phyloP scores from a whole-genome alignment of 495 filamentous ascomycete genomes.

The Trichoderma erinaceum region DNA sequence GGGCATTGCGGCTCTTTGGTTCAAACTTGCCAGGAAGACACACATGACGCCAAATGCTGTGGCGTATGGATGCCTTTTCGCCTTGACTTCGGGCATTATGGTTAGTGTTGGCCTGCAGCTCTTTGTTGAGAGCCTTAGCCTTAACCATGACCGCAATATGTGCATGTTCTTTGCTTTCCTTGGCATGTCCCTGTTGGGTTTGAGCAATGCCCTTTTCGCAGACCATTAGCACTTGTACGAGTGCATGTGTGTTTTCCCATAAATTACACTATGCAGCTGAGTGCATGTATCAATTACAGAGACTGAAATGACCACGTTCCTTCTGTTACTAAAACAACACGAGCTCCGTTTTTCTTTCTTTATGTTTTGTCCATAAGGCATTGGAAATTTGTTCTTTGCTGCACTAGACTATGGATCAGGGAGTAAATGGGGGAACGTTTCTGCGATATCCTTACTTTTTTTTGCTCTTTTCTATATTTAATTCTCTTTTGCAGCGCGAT shows the following conservation, averaged over 20 bases:
- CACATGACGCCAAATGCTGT: constrained; percentile 54
- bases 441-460: not conserved
- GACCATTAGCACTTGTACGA: not conserved
- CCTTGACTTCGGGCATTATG: constrained; percentile 90
- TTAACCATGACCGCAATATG: constrained; percentile 73
- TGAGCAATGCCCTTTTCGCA: constrained; percentile 67
- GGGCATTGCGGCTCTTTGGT: constrained; percentile 75
- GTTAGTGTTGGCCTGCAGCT: constrained; percentile 82
- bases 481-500: no score
- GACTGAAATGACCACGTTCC: not conserved
- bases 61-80: constrained; percentile 86
- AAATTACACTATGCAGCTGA: not conserved
- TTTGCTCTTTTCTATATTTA: not conserved
- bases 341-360: not conserved
- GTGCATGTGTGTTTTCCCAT: not conserved
- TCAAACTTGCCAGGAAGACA: constrained; percentile 51
- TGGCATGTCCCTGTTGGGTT: constrained; percentile 83
- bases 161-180: constrained; percentile 80
- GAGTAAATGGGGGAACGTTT: not conserved
- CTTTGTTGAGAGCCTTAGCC: constrained; percentile 74
- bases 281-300: no score
- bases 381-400: not conserved
- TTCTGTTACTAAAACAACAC: not conserved
- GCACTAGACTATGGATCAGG: not conserved
- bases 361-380: not conserved